Evolutionary conservation across 768 basidiomycete genomes (phyloP), one percentile per base, ranked within the genome.

Genomic region (Tulasnella calospora): DNA sequence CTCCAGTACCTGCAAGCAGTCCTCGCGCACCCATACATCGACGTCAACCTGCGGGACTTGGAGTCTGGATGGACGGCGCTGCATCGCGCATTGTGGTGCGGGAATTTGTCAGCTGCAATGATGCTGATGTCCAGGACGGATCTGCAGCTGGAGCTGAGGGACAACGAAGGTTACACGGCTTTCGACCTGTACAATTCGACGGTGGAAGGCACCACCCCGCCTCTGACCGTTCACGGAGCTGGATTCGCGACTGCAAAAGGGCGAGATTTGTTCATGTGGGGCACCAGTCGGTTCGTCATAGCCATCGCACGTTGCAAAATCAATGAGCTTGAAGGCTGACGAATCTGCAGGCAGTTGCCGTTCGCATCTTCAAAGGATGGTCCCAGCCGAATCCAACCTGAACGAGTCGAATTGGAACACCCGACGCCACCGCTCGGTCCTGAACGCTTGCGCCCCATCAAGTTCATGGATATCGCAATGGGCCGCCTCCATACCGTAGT

Each of bases 171-270:
- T 0, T 92, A 96, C 83, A 95, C 94, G 0, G 91, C 95, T 0
- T 95, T 95, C 80, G 96, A 99, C 82, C 85, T 99, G 44, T 98
- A 95, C 85, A 98, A 98, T 83, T 92, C 93, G 4, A 97, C 95
- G 0, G 85, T 97, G 80, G 87, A 89, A 82, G 92, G 89, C 38
- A 93, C 93, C 4, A 90, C 90, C 79, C 92, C 5, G 81, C 82
- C 2, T 85, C 76, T 76, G 51, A 78, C 83, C 83, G 46, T 84
- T 77, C 81, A 86, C 82, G 82, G 81, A 84, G 3, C 83, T 81
- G 13, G 82, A 80, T 72, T 83, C 23, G 19, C 73, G 21, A 21
- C 6, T 33, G 44, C n/a, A 7, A 57, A 40, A 30, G 75, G 55
- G 35, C 46, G 88, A 1, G 94, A 96, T 70, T 84, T 99, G 13